Conservation (phyloP, 1,284 basidiomycete species). For the Pholiota adiposa region DNA sequence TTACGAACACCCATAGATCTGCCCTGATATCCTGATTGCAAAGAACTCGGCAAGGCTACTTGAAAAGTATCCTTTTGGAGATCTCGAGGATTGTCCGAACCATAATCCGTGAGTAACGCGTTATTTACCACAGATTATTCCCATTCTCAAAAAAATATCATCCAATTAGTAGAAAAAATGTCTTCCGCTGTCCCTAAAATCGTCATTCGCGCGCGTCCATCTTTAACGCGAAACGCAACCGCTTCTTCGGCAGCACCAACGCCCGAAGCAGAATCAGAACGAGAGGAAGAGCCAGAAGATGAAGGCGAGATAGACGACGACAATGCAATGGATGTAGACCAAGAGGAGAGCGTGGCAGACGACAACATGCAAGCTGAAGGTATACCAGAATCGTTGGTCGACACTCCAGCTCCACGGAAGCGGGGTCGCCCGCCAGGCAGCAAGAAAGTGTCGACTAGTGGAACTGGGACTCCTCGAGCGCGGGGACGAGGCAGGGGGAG, state of each 20-base stretch:
- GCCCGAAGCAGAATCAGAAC: slow-evolving; percentile 29
- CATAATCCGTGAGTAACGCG: too few species aligned
- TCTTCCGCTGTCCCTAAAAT: slow-evolving; percentile 45
- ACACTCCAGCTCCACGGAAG: slow-evolving; percentile 24
- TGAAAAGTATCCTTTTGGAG: too few species aligned
- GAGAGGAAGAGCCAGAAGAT: slow-evolving; percentile 29
- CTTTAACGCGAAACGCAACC: slow-evolving; percentile 31
- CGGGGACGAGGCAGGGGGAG: slow-evolving; percentile 48
- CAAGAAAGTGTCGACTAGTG: slow-evolving; percentile 31
- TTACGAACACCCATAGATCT: too few species aligned
- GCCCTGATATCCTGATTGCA: too few species aligned
- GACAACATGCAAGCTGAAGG: slow-evolving; percentile 30
- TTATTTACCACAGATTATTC: too few species aligned
- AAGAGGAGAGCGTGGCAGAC: slow-evolving; percentile 26
- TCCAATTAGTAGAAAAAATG: background rate
- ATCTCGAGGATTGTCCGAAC: too few species aligned
- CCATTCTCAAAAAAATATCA: too few species aligned
- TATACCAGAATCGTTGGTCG: slow-evolving; percentile 33
- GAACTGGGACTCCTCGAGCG: slow-evolving; percentile 37
- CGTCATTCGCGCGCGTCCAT: slow-evolving; percentile 51
- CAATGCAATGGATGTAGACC: slow-evolving; percentile 32
- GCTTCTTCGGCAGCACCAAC: slow-evolving; percentile 34
- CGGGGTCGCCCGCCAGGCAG: slow-evolving; percentile 36
- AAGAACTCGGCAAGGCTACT: too few species aligned
- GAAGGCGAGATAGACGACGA: slow-evolving; percentile 33